Percentiles rank a stretch among this genome's conserved stretches.
phyloP scores from a whole-genome alignment of 495 filamentous ascomycete species.

The Penicillium lividum region DNA sequence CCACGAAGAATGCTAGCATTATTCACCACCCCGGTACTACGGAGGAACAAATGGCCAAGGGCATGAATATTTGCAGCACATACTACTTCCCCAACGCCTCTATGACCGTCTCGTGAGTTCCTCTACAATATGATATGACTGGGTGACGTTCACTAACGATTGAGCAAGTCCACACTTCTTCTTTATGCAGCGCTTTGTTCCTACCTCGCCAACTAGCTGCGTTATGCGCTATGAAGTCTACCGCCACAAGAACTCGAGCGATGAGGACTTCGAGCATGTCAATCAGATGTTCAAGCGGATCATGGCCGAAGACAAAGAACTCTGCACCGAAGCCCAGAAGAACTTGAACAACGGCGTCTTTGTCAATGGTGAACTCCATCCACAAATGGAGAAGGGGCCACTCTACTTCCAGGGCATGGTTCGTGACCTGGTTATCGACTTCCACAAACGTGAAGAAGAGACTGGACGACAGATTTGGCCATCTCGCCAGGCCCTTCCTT shows the following conservation, averaged over 20 bases:
- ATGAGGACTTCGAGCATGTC: constrained; percentile 8
- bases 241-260: constrained; percentile 39
- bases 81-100: constrained; percentile 49
- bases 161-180: constrained; percentile 39
- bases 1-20: constrained; percentile 35
- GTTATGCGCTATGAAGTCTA: constrained; percentile 50
- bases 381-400: constrained; percentile 45
- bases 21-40: constrained; percentile 39
- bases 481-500: constrained; percentile 41
- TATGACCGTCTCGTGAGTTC: constrained; percentile 44
- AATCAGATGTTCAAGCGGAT: constrained; percentile 11
- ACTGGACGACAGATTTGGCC: constrained; percentile 49
- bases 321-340: constrained; percentile 7
- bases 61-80: constrained; percentile 36
- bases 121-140: constrained; percentile 9
- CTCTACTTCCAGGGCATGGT: constrained; percentile 49
- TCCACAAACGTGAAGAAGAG: constrained; percentile 42
- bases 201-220: constrained; percentile 33
- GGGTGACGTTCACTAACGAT: background rate
- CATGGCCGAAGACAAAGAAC: constrained; percentile 9
- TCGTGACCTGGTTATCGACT: constrained; percentile 39
- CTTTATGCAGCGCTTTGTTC: constrained; percentile 48
- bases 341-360: constrained; percentile 8
- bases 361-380: constrained; percentile 47
- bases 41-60: constrained; percentile 32